phyloP scores from a whole-genome alignment of 2,329 filamentous ascomycete species.

The Neofusicoccum sp. region DNA sequence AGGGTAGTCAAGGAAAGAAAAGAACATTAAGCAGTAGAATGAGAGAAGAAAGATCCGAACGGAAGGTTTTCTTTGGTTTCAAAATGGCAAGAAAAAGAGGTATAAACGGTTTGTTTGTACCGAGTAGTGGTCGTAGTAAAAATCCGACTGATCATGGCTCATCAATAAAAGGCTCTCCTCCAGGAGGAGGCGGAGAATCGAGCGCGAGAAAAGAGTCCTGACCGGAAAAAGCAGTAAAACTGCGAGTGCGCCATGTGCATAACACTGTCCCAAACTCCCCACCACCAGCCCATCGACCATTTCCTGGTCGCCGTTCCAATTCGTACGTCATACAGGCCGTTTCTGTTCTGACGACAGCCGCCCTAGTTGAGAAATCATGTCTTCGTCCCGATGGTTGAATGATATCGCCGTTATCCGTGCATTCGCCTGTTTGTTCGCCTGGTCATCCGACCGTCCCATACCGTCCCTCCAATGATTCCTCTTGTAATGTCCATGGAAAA shows the following conservation, averaged over 20 bases:
- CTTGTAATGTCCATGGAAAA: neutral
- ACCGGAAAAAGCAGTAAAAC: neutral
- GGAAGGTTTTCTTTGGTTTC: neutral
- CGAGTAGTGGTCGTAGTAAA: neutral
- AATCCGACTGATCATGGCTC: neutral
- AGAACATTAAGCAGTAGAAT: no score
- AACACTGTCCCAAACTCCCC: neutral
- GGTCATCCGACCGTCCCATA: neutral
- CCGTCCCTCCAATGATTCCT: neutral
- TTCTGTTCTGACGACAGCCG: conserved; percentile 3
- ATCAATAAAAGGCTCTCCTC: neutral
- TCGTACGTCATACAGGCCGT: conserved; percentile 4
- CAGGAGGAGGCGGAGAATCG: neutral
- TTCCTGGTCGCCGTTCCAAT: neutral
- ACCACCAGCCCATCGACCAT: neutral
- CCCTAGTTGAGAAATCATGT: neutral
- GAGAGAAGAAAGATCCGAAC: neutral
- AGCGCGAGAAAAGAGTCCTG: no score
- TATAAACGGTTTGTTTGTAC: neutral
- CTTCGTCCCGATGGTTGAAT: no score
- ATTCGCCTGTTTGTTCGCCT: neutral
- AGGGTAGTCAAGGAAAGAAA: neutral
- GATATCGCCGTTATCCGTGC: neutral
- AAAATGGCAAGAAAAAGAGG: neutral
- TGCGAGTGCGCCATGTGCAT: neutral